Base-by-base conservation (phyloP, 2,329 filamentous ascomycete species). In the Claviceps spartinae region DNA sequence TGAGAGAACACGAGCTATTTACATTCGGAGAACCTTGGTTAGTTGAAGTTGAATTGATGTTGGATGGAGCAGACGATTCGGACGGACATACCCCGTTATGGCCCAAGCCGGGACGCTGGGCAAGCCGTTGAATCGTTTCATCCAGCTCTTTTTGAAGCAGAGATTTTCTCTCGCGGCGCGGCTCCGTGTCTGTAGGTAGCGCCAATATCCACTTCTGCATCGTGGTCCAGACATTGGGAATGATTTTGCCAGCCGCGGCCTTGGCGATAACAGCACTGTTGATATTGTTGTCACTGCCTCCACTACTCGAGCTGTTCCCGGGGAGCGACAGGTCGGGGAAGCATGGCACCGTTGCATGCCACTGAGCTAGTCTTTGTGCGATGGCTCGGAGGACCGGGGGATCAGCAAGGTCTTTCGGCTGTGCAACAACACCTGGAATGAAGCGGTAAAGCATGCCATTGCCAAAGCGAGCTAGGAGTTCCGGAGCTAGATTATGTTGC, bases 381-480 rank as follows among this genome's bases (percentile, higher is more conserved):
- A 97, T 85, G 52, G 87, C 90, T 44, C 79, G 79, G 75, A 88
- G 93, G 63, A 96, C 79, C 34, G 79, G 74, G 45, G 86, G 81
- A 57, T 79, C 78, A 53, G 86, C 80, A 57, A 98, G 74, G 66
- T 97, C 90, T 60, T 83, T 78, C 47, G 91, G 86, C 50, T 82
- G 79, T 61, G 89, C 90, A 51, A 87, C 85, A 57, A 77, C 80
- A 50, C 93, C 93, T 56, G 81, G 80, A 58, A 97, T 85, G 71
- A 85, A 98, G 60, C 86, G 82, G 73, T 98, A 98, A 63, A 98
- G 78, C 71, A 98, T 87, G 59, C 93, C 93, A 65, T 98, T 98
- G 61, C 89, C 78, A 74, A 98, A 98, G 58, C 90, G 85, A 51
- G 90, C 93, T 54, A 97, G 78, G 50, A 98, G 77, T 55, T 86